Conservation (phyloP, 805 yeast genomes). For the Lachancea dasiensis region DNA sequence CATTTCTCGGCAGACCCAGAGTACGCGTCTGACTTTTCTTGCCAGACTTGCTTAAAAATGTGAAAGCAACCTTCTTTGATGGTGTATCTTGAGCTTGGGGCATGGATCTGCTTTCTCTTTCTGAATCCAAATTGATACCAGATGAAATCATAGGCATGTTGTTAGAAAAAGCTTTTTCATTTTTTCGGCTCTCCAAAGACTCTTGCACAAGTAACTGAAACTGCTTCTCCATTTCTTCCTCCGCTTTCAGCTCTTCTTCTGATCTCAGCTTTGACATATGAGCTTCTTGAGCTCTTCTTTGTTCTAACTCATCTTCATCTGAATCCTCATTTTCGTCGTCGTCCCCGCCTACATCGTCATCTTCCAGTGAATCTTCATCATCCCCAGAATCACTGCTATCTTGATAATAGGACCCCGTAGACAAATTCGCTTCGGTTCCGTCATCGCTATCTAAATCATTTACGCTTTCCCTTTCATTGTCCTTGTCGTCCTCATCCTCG, state of each 20-base stretch:
- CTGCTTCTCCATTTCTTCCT: constrained; percentile 51
- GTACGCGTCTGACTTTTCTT: constrained; percentile 40
- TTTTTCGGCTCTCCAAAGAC: constrained; percentile 39
- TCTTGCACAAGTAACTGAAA: constrained; percentile 48
- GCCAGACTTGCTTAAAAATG: constrained; percentile 51
- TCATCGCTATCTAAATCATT: constrained; percentile 5
- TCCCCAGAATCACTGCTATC: constrained; percentile 14
- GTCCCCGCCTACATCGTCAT: constrained; percentile 13
- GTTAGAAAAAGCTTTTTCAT: constrained; percentile 23
- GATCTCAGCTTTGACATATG: constrained; percentile 34
- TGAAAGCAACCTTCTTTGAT: constrained; percentile 38
- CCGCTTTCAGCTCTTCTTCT: constrained; percentile 42
- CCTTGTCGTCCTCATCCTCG: constrained; percentile 12
- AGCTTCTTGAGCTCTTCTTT: constrained; percentile 33
- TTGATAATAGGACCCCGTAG: constrained; percentile 13
- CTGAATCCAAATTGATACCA: constrained; percentile 6
- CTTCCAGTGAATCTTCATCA: constrained; percentile 15
- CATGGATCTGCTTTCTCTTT: background rate
- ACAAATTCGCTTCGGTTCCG: constrained; percentile 16
- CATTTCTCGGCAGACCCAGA: constrained; percentile 47
- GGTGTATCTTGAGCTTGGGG: background rate
- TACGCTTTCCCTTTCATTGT: constrained; percentile 9
- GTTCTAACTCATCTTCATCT: constrained; percentile 31
- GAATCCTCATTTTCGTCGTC: constrained; percentile 25
- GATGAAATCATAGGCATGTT: constrained; percentile 23